phyloP scores from a whole-genome alignment of 495 filamentous ascomycete genomes.

The Hypoxylon subgilvum region DNA sequence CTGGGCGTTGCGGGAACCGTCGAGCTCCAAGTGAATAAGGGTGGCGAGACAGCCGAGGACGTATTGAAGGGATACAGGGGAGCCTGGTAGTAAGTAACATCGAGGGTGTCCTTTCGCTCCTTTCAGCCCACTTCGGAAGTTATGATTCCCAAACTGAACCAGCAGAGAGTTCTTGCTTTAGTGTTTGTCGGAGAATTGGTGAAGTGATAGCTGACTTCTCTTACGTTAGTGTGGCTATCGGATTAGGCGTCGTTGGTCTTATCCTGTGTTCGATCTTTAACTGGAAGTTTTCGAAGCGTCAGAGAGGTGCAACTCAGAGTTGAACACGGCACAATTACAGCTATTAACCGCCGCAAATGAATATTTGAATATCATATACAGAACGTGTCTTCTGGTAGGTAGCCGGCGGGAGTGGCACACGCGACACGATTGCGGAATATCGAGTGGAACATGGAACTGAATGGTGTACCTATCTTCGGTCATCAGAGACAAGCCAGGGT shows the following conservation, averaged over 20 bases:
- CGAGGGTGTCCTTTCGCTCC: neutral
- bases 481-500: too few species aligned
- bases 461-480: neutral
- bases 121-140: neutral
- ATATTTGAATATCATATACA: constrained; percentile 5
- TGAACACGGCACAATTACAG: too few species aligned
- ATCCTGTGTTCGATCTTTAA: constrained; percentile 33
- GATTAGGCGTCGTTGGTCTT: constrained; percentile 34
- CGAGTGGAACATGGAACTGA: neutral
- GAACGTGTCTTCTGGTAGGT: neutral
- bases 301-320: neutral
- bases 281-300: constrained; percentile 37
- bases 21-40: constrained; percentile 46
- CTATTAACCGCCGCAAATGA: neutral
- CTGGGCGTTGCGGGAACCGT: constrained; percentile 58
- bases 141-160: neutral
- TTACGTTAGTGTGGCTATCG: constrained; percentile 31
- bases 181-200: neutral
- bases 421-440: neutral
- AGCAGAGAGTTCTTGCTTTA: neutral
- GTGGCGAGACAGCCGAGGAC: constrained; percentile 42
- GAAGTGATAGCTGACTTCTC: constrained; percentile 4
- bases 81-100: constrained; percentile 43
- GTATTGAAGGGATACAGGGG: constrained; percentile 49
- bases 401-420: neutral